A percentile compares a stretch with the other conserved stretches of the same genome.
Conservation (phyloP, 352 stramenopile species). For the Aphanomyces stellatus region DNA sequence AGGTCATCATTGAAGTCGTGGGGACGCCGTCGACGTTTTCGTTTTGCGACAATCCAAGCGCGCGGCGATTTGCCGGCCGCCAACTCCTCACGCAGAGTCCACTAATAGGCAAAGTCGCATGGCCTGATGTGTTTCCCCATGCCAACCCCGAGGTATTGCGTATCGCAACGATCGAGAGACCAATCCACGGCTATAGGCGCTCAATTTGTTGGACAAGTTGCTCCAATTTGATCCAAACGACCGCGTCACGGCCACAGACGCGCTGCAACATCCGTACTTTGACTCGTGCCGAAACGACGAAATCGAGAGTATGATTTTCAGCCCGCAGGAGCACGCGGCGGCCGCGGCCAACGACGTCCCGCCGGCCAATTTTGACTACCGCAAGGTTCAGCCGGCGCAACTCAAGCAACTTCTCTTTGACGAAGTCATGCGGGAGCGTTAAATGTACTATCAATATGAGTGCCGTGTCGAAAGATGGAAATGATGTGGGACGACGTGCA, state of each 20-base stretch:
- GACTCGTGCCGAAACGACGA: constrained; percentile 62
- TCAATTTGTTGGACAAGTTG: constrained; percentile 81
- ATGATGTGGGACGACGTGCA: too few relatives aligned
- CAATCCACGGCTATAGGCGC: constrained; percentile 23
- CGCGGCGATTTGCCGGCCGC: constrained; percentile 67
- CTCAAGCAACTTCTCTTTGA: constrained; percentile 76
- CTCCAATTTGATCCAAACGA: constrained; percentile 82
- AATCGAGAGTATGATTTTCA: constrained; percentile 46
- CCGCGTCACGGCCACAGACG: constrained; percentile 76
- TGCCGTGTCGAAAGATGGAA: too few relatives aligned
- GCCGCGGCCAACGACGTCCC: constrained; percentile 22
- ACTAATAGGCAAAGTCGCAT: constrained; percentile 65
- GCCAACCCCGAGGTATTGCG: constrained; percentile 53
- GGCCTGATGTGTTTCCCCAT: constrained; percentile 65
- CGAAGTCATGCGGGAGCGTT: constrained; percentile 49
- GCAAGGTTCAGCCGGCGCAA: constrained; percentile 57
- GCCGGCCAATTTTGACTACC: constrained; percentile 67
- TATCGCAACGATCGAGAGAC: neutral
- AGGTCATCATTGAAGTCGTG: constrained; percentile 75
- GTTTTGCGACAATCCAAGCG: constrained; percentile 80
- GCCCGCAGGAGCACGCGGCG: too few relatives aligned
- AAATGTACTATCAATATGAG: too few relatives aligned
- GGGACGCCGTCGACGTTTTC: constrained; percentile 76
- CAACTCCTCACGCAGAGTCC: constrained; percentile 73
- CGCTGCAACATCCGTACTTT: constrained; percentile 86